These are phyloP conservation scores for Sporodiniella umbellata DNA, from an alignment of 371 early-diverging fungal genomes.

Conservation along the genomic window DNA sequence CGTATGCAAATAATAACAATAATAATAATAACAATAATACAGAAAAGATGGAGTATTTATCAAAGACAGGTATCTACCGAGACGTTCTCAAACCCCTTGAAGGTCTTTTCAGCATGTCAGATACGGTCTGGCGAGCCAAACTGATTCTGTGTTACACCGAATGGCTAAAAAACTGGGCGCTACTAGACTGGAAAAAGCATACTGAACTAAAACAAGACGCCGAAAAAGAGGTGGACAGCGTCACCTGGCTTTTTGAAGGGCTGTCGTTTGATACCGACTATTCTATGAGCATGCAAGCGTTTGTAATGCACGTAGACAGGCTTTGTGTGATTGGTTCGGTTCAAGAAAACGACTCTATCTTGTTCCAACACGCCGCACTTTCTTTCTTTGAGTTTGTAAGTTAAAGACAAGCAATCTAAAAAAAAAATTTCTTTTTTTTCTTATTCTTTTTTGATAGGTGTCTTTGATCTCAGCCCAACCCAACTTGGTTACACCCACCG, in stretches of 20 bases:
- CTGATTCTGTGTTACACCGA: conserved; percentile 45
- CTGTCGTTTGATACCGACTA: conserved; percentile 50
- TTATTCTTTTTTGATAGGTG: conserved; percentile 2
- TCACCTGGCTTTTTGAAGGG: conserved; percentile 44
- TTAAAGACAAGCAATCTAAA: too few relatives aligned
- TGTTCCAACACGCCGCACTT: conserved; percentile 53
- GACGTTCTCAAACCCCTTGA: conserved; percentile 43
- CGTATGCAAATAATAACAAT: not conserved
- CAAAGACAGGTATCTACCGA: conserved; percentile 26
- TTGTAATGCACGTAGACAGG: conserved; percentile 49
- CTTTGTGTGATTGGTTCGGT: conserved; percentile 36
- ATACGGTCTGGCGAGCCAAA: conserved; percentile 50
- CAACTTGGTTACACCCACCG: conserved; percentile 50
- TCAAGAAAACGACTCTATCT: conserved; percentile 42
- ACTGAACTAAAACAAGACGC: conserved; percentile 5
- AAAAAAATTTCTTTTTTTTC: too few relatives aligned
- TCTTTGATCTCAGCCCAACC: conserved; percentile 40
- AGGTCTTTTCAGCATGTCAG: conserved; percentile 34
- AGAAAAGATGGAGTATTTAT: not conserved
- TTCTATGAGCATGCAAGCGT: conserved; percentile 41
- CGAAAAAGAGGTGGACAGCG: conserved; percentile 19
- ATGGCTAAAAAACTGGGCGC: conserved; percentile 48
- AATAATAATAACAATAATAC: too few relatives aligned
- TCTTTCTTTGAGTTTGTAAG: conserved; percentile 54
- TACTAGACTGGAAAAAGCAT: conserved; percentile 50